Percentiles rank a stretch among this genome's conserved stretches.
These are phyloP conservation scores for Clonostachys chloroleuca DNA, from an alignment of 2,329 filamentous ascomycete species.

Conservation along the genomic window DNA sequence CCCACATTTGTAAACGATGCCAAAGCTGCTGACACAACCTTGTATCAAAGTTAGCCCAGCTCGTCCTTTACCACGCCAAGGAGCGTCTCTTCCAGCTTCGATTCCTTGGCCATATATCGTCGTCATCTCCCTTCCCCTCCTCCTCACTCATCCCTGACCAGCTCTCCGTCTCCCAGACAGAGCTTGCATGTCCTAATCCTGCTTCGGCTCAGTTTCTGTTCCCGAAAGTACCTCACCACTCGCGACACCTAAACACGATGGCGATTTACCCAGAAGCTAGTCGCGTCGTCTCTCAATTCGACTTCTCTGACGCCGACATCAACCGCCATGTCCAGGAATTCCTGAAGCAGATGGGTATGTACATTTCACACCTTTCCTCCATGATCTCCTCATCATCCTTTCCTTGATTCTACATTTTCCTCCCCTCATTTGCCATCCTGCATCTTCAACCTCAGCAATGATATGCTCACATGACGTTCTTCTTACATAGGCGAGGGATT, in stretches of 20 bases:
- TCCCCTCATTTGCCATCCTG: no score
- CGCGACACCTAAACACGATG: slow-evolving; percentile 51
- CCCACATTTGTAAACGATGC: no score
- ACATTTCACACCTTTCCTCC: not conserved
- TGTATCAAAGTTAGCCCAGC: slow-evolving; percentile 30
- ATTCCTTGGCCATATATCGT: slow-evolving; percentile 4
- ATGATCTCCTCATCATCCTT: not conserved
- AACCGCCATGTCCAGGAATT: slow-evolving; percentile 82
- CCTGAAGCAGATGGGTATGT: slow-evolving; percentile 72
- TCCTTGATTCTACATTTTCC: no score
- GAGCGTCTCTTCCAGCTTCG: slow-evolving; percentile 21
- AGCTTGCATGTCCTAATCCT: slow-evolving; percentile 22
- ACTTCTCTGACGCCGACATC: slow-evolving; percentile 74
- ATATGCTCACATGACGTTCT: not conserved
- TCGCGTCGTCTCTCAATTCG: slow-evolving; percentile 79
- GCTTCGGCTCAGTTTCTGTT: slow-evolving; percentile 29
- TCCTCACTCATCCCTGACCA: slow-evolving; percentile 8
- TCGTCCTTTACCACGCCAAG: slow-evolving; percentile 45
- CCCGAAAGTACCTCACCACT: slow-evolving; percentile 47
- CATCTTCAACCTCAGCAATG: not conserved
- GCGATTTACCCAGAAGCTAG: slow-evolving; percentile 66
- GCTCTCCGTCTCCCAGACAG: slow-evolving; percentile 42
- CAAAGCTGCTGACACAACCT: no score
- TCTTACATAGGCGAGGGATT: slow-evolving; percentile 68
- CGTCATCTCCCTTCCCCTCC: slow-evolving; percentile 9